Evolutionary conservation across 768 basidiomycete species (phyloP).

Genomic region (Pisolithus orientalis): DNA sequence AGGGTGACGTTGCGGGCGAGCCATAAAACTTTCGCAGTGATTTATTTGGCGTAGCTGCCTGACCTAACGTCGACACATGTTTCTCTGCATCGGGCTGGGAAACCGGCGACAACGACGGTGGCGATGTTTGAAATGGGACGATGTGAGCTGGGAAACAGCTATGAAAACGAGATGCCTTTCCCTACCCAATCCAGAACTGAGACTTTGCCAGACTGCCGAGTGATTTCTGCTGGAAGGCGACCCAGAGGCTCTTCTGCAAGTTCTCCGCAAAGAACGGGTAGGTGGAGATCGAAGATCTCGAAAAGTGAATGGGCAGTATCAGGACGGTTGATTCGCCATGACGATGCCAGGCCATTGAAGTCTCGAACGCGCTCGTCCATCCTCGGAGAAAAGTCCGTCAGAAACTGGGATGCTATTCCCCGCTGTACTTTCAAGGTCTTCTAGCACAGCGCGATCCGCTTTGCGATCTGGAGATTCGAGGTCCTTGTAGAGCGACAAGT

Average conservation of each 20-base stretch:
- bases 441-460: not conserved
- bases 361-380: slow-evolving; percentile 1
- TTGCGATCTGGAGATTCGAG: not conserved
- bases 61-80: too few relatives aligned
- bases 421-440: not conserved
- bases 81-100: too few relatives aligned
- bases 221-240: not conserved
- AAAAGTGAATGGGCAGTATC: too few relatives aligned
- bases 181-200: not conserved
- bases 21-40: too few relatives aligned
- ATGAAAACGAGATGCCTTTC: not conserved
- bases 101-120: too few relatives aligned
- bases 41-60: not conserved
- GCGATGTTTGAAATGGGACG: too few relatives aligned
- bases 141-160: too few relatives aligned
- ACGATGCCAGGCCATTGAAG: not conserved
- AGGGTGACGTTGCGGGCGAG: too few relatives aligned
- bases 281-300: too few relatives aligned
- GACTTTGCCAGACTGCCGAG: not conserved
- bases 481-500: not conserved
- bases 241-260: not conserved
- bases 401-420: not conserved
- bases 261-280: too few relatives aligned
- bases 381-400: not conserved
- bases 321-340: too few relatives aligned